Base-by-base conservation (phyloP, 169 alveolate genomes). In the Plasmodium yoelii region DNA sequence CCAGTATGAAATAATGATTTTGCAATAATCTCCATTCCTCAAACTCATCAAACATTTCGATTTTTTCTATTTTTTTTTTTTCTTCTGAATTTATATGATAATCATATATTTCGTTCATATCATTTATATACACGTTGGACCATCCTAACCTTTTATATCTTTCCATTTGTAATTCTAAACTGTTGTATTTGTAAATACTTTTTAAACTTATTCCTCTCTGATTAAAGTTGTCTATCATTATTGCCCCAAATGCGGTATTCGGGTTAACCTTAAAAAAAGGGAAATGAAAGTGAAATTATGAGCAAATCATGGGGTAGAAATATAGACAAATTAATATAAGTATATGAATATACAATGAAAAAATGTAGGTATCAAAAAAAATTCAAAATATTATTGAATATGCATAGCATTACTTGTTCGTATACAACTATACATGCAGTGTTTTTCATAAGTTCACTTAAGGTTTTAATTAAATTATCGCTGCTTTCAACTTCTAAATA, bases 21-120 rank as follows among this genome's bases (percentile, higher is more conserved):
- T 93, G 95, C 42, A 93, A 87, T 13, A 93, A 72, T 15, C 94
- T 73, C 95, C 95, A 93, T 82, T 93, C 95, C 57, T 93, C 95
- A 55, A 93, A 73, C 47, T 93, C 95, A 68, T 93, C 95, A 46
- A 93, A 93, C 84, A 93, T 86, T 71, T 93, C 95, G 1, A 93
- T 84, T 15, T 57, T 73, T 80, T 93, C 93, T n/a, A 90, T 68
- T 69, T 64, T 70, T 51, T 84, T 63, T 90, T 73, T 90, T 72
- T 90, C 94, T 10, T 65, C 87, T 26, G 2, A 6, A 56, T 26
- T 39, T 70, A 90, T 39, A 74, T 86, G 91, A 51, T 90, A 86
- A 57, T 90, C 94, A 53, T 90, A 90, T 44, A 90, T 86, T 24
- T 84, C 82, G 46, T 86, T 77, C 94, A 90, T 90, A 60, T 90